These are phyloP conservation scores for Sparassis latifolia DNA, from an alignment of 1,284 basidiomycete genomes.

Conservation along the genomic window DNA sequence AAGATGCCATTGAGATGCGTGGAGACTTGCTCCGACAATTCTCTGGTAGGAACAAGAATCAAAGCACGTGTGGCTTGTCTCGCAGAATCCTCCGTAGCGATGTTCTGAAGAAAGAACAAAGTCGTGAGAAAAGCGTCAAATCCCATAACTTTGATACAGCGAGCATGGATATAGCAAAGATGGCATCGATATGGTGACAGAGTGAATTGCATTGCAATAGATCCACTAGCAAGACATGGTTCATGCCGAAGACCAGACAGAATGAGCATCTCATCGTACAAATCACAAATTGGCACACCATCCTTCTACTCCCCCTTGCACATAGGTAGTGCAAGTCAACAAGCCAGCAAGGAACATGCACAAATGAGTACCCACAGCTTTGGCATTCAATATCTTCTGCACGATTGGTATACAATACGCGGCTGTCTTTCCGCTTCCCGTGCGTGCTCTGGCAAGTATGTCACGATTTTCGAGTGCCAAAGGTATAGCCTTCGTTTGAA, in stretches of 20 bases:
- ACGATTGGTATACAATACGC: constrained; percentile 91
- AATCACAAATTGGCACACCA: no score
- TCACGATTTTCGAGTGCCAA: constrained; percentile 87
- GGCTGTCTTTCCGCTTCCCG: constrained; percentile 96
- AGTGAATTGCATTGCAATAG: no score
- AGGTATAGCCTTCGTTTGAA: constrained; percentile 80
- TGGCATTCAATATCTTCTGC: constrained; percentile 83
- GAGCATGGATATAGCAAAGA: no score
- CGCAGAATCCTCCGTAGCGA: constrained; percentile 27
- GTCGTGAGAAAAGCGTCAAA: not conserved
- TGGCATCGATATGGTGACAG: no score
- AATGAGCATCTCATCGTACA: no score
- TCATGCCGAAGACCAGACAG: no score
- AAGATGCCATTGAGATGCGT: constrained; percentile 63
- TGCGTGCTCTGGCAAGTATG: constrained; percentile 89
- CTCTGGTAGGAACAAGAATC: constrained; percentile 91
- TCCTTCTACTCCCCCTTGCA: no score
- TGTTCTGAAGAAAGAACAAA: constrained; percentile 5
- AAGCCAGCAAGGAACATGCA: not conserved
- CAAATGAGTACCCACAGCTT: constrained; percentile 54
- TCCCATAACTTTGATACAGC: not conserved
- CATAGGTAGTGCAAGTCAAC: no score
- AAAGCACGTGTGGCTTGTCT: constrained; percentile 70
- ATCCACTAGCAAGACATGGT: no score
- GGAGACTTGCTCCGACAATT: constrained; percentile 88